phyloP scores from a whole-genome alignment of 306 rosid species.

The Luffa aegyptiaca region DNA sequence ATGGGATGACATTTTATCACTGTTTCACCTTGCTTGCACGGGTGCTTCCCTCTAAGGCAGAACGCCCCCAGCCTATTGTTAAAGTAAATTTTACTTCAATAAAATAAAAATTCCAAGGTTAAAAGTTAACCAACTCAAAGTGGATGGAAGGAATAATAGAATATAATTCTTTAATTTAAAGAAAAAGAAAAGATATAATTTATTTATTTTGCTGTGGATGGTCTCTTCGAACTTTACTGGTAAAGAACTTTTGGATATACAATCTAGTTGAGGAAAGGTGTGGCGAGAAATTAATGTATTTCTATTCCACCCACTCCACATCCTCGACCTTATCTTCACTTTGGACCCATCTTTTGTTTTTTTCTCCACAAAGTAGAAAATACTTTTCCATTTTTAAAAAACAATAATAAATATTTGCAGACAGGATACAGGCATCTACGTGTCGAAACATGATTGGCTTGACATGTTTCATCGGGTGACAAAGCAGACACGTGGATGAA shows the following conservation, averaged over 20 bases:
- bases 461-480: background rate
- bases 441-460: background rate
- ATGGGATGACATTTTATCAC: no score
- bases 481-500: background rate
- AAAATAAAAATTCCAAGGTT: background rate
- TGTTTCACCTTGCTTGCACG: no score
- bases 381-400: background rate
- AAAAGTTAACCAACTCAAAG: background rate
- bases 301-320: constrained; percentile 46
- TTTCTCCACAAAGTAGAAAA: background rate
- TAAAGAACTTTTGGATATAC: background rate
- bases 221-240: background rate
- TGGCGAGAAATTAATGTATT: background rate
- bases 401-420: background rate
- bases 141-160: background rate
- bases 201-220: background rate
- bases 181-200: background rate
- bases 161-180: background rate
- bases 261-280: background rate
- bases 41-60: no score
- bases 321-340: constrained; percentile 39
- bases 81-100: background rate
- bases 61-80: no score
- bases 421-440: background rate
- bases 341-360: background rate